phyloP scores from a whole-genome alignment of 208 protist species.

The Leishmania braziliensis region DNA sequence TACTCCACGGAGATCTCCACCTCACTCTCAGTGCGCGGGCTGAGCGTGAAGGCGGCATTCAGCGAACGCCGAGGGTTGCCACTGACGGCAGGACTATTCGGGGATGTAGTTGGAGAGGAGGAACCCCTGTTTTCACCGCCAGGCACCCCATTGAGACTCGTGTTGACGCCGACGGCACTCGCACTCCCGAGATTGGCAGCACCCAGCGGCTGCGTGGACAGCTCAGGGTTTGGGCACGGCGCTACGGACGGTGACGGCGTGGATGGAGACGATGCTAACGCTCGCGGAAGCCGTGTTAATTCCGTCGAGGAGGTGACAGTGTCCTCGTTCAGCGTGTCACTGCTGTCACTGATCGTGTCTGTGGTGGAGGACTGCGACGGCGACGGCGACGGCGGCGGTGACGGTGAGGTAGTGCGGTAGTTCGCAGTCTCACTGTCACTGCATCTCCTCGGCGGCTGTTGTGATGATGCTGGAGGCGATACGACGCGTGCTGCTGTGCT shows the following conservation, averaged over 20 bases:
- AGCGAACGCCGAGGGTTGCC: constrained; percentile 46
- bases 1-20: constrained; percentile 28
- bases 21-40: constrained; percentile 59
- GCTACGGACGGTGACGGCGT: neutral
- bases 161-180: neutral
- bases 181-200: neutral
- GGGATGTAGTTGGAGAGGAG: constrained; percentile 2
- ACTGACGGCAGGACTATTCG: constrained; percentile 3
- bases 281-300: neutral
- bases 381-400: neutral
- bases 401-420: constrained; percentile 2
- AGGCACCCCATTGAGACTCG: neutral
- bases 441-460: neutral
- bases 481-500: neutral
- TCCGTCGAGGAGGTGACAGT: constrained; percentile 8
- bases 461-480: neutral
- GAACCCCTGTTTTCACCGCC: neutral
- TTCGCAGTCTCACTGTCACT: neutral
- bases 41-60: constrained; percentile 72
- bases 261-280: neutral
- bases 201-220: neutral
- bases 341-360: neutral
- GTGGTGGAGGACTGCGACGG: neutral
- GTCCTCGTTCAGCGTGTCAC: neutral
- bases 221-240: neutral